Evolutionary conservation across 1,139 yeast genomes (phyloP).

Genomic region (Petasospora rhodanensis): DNA sequence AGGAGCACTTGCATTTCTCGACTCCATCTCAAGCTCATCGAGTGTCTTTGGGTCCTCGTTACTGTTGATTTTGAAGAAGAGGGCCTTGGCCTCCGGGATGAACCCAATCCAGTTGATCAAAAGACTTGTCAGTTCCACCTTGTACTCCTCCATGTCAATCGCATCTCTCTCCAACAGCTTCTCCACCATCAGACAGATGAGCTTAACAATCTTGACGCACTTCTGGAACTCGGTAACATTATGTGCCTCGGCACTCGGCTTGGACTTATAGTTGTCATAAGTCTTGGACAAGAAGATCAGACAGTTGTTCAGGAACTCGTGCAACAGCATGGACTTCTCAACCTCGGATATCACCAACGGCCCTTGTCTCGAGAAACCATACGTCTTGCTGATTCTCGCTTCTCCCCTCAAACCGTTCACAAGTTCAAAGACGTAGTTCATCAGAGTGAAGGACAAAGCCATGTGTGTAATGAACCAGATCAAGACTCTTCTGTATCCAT

Average conservation of each 20-base stretch:
- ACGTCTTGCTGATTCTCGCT: conserved; percentile 26
- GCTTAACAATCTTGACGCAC: conserved; percentile 46
- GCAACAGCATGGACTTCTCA: conserved; percentile 63
- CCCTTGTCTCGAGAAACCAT: conserved; percentile 53
- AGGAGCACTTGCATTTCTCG: not conserved
- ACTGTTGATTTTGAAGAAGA: conserved; percentile 31
- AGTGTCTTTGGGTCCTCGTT: conserved; percentile 5
- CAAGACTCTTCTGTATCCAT: conserved; percentile 55
- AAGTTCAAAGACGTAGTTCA: conserved; percentile 59
- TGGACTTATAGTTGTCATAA: conserved; percentile 14
- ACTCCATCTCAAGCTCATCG: conserved; percentile 1
- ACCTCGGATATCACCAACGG: conserved; percentile 45
- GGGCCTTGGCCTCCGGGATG: conserved; percentile 39
- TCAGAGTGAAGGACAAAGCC: conserved; percentile 47
- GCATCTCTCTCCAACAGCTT: conserved; percentile 42
- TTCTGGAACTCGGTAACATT: conserved; percentile 29
- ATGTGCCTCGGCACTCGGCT: conserved; percentile 9
- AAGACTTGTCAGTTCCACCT: conserved; percentile 52
- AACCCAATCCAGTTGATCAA: conserved; percentile 61
- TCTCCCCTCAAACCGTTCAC: conserved; percentile 51
- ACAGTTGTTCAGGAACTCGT: conserved; percentile 59
- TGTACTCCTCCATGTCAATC: conserved; percentile 46
- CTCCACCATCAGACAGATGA: conserved; percentile 58
- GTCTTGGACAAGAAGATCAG: conserved; percentile 42
- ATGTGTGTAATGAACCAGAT: conserved; percentile 64